Base-by-base conservation (phyloP, 306 rosid species). In the Trifolium subterraneum region DNA sequence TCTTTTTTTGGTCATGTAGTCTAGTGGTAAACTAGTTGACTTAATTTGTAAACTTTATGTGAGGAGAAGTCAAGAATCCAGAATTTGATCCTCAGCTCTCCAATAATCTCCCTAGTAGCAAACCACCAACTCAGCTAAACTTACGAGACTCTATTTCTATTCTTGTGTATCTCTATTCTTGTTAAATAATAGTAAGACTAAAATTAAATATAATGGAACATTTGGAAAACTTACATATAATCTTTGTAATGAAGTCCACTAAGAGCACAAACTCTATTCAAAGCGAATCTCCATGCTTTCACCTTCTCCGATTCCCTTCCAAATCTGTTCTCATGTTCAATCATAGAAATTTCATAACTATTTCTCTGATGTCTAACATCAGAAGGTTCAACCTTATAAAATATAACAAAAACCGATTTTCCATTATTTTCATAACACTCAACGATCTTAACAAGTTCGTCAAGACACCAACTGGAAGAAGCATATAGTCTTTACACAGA, bases 211-310 rank as follows among this genome's bases (percentile, higher is more conserved):
- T 29, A 29, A 29, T 0, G 12, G 11, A 39, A 1, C 10, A 8
- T 36, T 7, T 7, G 2, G 10, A 7, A 36, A 36, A 29, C 39
- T 36, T 36, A 36, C 39, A 8, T 7, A 2, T 75, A 6, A 0
- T 41, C 7, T 38, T 3, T 16, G 14, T 44, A 75, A 25, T 54
- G 11, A 2, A 22, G 7, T 54, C 47, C 66, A 0, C 20, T 18
- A 3, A 75, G 33, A 18, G 29, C 44, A 8, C 11, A 1, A 2
- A 65, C 18, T 54, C 73, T 39, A 7, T 52, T 10, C 67, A 75
- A 27, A 67, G 67, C 79, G 1, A 18, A 10, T 18, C 15, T 66
- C 79, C 79, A 75, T 7, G 66, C 31, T 51, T 66, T 38, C 2
- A 75, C 58, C 59, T 67, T 75, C 0, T 54, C 67, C 1, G 59